Evolutionary conservation across 2,329 filamentous ascomycete species (phyloP).

Genomic region (Fusarium dimerum): DNA sequence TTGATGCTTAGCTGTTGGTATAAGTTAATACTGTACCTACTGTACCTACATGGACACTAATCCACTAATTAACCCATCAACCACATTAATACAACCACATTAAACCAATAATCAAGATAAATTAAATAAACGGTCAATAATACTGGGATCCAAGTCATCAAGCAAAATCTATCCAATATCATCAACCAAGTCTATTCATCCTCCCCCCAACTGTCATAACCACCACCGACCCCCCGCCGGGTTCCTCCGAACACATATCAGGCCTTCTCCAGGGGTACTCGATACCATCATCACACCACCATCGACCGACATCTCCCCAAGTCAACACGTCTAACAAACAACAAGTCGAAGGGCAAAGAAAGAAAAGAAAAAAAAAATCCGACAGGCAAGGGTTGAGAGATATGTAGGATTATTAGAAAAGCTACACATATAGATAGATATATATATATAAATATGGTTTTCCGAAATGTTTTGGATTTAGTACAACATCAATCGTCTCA

Average conservation of each 20-base stretch:
- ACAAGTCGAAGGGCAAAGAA: too few species aligned
- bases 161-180: neutral
- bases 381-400: too few species aligned
- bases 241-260: slow-evolving; percentile 26
- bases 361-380: too few species aligned
- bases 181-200: neutral
- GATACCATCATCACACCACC: slow-evolving; percentile 22
- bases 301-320: slow-evolving; percentile 18
- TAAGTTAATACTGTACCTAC: too few species aligned
- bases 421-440: neutral
- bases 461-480: neutral
- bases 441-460: neutral
- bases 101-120: neutral
- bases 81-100: too few species aligned
- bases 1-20: too few species aligned
- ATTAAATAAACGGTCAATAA: neutral
- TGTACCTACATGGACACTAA: too few species aligned
- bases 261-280: slow-evolving; percentile 13
- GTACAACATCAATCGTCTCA: neutral
- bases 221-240: slow-evolving; percentile 13
- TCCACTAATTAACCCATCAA: too few species aligned
- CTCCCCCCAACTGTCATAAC: neutral
- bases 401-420: too few species aligned
- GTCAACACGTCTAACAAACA: slow-evolving; percentile 1
- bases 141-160: neutral